Base-by-base conservation (phyloP, 306 rosid species). In the Prunus mira region DNA sequence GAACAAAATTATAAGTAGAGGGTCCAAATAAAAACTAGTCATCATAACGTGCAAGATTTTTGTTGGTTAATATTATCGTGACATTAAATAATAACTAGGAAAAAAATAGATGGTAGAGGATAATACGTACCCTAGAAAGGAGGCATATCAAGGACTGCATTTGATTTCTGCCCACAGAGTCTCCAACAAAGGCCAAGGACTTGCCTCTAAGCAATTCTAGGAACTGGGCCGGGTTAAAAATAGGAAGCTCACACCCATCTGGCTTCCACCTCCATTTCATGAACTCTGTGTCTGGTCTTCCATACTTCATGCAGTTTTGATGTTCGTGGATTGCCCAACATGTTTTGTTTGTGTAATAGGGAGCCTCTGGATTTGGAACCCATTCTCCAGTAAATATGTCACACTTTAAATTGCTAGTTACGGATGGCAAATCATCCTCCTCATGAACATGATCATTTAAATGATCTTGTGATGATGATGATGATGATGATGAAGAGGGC, bases 231-330 rank as follows among this genome's bases (percentile, higher is more conserved):
- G 98, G 96, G 45, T 94, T 89, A 76, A 94, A 91, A 3, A 90
- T 55, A 0, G 96, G 97, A 0, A 94, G 76, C 0, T 94, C 91
- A 76, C 98, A 94, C 0, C 76, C 96, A 78, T 85, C 84, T 24
- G 98, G 98, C 72, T 86, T 88, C 98, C 98, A 94, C 56, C 80
- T 85, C 98, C 97, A 94, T 12, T 91, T 92, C 91, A 88, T 82
- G 81, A 68, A 94, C 25, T 92, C 97, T 0, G 88, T 50, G 55
- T 94, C 96, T 0, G 93, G 96, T 25, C 97, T 86, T 0, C 97
- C 98, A 76, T 91, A 90, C 50, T 91, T 91, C 83, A 90, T 88
- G 79, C 98, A 94, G 24, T 94, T 94, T 22, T 94, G 98, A 45
- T 91, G 93, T 67, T 94, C 94, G 72, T 90, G 96, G 57, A 94